Evolutionary conservation across 108 stramenopile genomes (phyloP).

Genomic region (Cyclotella distinguenda): DNA sequence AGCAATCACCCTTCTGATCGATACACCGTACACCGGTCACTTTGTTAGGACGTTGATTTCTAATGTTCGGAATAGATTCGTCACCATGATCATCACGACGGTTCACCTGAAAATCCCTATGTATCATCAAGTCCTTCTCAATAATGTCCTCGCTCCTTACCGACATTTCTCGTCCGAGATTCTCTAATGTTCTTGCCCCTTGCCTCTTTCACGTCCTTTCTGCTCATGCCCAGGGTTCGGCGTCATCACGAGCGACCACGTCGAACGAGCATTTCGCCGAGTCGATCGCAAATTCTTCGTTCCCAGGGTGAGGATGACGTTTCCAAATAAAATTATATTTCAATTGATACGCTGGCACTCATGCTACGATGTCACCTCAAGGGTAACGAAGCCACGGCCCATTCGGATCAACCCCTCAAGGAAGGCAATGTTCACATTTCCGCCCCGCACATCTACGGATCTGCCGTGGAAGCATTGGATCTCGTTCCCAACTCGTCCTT

Average conservation of each 20-base stretch:
- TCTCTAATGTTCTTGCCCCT: neutral
- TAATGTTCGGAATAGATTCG: too few relatives aligned
- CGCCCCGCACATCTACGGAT: conserved; percentile 91
- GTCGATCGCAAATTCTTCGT: conserved; percentile 87
- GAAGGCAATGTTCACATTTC: conserved; percentile 87
- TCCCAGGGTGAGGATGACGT: conserved; percentile 55
- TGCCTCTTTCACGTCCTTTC: neutral
- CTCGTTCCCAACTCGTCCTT: conserved; percentile 56
- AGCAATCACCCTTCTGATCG: too few relatives aligned
- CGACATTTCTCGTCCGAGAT: too few relatives aligned
- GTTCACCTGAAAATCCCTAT: too few relatives aligned
- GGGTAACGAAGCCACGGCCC: conserved; percentile 57
- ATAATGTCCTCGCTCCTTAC: too few relatives aligned
- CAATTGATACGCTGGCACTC: neutral
- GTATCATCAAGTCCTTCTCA: too few relatives aligned
- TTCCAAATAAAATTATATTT: neutral
- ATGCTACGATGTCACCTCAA: neutral
- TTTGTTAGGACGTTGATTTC: too few relatives aligned
- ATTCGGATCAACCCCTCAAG: conserved; percentile 77
- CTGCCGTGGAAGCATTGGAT: conserved; percentile 82
- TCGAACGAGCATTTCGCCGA: conserved; percentile 72
- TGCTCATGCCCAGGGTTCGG: conserved; percentile 51
- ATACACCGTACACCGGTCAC: too few relatives aligned
- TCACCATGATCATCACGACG: too few relatives aligned
- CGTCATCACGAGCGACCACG: conserved; percentile 64